A percentile compares a stretch with the other conserved stretches of the same genome.
Conservation (phyloP, 257 asterid genomes). For the Petunia secreta region DNA sequence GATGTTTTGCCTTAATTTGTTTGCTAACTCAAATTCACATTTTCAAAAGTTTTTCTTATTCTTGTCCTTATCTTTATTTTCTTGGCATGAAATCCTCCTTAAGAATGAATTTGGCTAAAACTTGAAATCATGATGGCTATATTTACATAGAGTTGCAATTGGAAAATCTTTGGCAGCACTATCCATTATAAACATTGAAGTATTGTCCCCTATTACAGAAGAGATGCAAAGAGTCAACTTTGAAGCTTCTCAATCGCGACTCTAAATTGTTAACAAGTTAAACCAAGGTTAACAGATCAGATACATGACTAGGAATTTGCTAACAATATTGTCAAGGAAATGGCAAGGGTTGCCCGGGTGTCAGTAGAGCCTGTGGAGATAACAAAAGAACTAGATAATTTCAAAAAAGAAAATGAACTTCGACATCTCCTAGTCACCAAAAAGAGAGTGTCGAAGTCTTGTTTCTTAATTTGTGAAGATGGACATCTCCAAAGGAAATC, state of each 20-base stretch:
- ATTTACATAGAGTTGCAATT: slow-evolving; percentile 12
- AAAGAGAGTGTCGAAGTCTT: slow-evolving; percentile 66
- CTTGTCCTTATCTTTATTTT: no score
- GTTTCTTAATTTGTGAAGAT: slow-evolving; percentile 54
- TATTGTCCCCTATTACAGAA: slow-evolving; percentile 55
- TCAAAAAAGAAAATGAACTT: slow-evolving; percentile 58
- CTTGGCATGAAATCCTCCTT: no score
- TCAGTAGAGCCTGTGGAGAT: slow-evolving; percentile 55
- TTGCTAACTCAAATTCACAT: no score
- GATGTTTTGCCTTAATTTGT: no score
- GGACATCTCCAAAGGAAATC: slow-evolving; percentile 69
- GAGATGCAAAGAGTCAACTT: slow-evolving; percentile 64
- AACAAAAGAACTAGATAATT: slow-evolving; percentile 51
- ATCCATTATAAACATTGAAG: slow-evolving; percentile 51
- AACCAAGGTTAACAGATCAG: slow-evolving; percentile 50
- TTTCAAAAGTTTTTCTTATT: no score
- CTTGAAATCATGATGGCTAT: no score
- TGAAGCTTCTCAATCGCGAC: slow-evolving; percentile 44
- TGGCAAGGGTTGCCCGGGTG: slow-evolving; percentile 58
- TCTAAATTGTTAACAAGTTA: slow-evolving; percentile 54
- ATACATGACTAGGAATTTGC: slow-evolving; percentile 54
- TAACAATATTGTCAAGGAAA: slow-evolving; percentile 48
- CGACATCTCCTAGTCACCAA: background rate
- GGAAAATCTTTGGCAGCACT: slow-evolving; percentile 54
- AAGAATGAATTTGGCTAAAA: no score